Evolutionary conservation across 2,329 filamentous ascomycete species (phyloP).

Genomic region (Diaporthe batatas): DNA sequence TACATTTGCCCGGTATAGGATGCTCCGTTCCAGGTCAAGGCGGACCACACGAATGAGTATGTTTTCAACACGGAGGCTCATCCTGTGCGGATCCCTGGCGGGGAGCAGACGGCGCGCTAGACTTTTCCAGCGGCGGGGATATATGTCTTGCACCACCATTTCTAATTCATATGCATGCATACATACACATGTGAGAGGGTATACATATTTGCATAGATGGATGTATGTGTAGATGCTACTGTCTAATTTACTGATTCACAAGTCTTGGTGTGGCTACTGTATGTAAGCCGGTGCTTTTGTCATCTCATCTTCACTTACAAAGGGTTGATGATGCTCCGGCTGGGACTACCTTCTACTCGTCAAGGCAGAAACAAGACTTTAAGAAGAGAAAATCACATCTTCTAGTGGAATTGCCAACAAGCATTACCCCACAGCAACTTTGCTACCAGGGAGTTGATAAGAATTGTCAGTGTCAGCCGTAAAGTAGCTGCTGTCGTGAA

Average conservation of each 20-base stretch:
- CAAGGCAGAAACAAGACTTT: no score
- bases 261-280: not conserved
- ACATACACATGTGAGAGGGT: not conserved
- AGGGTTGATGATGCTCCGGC: not conserved
- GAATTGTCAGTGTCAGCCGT: not conserved
- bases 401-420: no score
- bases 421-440: not conserved
- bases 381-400: no score
- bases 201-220: not conserved
- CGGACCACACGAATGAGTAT: conserved; percentile 59
- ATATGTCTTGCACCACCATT: not conserved
- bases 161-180: not conserved
- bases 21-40: conserved; percentile 64
- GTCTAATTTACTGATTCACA: not conserved
- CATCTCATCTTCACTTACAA: no score
- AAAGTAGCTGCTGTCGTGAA: not conserved
- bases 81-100: conserved; percentile 51
- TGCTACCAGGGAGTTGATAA: not conserved
- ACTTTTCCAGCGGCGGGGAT: not conserved
- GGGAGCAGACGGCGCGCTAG: conserved; percentile 29
- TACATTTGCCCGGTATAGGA: conserved; percentile 55
- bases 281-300: not conserved
- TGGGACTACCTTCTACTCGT: not conserved
- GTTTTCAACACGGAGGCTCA: conserved; percentile 67
- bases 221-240: not conserved